Conservation (phyloP, 495 filamentous ascomycete species). For the Talaromyces stipitatus region DNA sequence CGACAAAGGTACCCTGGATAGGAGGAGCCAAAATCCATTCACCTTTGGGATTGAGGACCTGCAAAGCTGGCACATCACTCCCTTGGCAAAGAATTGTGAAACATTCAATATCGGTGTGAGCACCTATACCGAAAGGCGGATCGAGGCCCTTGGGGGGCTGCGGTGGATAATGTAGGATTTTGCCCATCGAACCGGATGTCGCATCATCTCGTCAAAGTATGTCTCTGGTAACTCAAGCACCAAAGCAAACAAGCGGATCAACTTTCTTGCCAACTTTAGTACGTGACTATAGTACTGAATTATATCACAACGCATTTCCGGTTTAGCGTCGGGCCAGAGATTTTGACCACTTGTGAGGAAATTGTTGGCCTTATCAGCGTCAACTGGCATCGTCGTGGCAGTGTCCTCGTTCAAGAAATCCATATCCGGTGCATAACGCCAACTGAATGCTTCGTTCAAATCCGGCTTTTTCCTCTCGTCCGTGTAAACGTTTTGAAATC, state of each 20-base stretch:
- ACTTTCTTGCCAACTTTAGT: constrained; percentile 21
- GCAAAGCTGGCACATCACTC: constrained; percentile 32
- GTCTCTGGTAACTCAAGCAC: constrained; percentile 32
- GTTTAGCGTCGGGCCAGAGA: neutral
- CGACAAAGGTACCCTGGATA: constrained; percentile 40
- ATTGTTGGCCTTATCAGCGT: neutral
- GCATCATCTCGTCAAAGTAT: constrained; percentile 35
- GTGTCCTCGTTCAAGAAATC: neutral
- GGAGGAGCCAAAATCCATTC: constrained; percentile 44
- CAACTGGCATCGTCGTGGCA: too few relatives aligned
- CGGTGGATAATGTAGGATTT: constrained; percentile 39
- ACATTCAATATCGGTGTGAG: constrained; percentile 44
- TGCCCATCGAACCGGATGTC: constrained; percentile 30
- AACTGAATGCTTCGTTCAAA: constrained; percentile 1
- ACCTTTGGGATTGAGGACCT: constrained; percentile 42
- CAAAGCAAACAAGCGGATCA: constrained; percentile 39
- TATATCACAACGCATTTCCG: neutral
- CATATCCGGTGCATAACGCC: constrained; percentile 1
- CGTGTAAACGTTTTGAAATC: neutral
- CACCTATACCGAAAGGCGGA: constrained; percentile 34
- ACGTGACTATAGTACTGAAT: constrained; percentile 20
- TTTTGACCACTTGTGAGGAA: constrained; percentile 3
- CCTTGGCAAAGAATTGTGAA: constrained; percentile 40
- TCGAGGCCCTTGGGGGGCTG: constrained; percentile 20
- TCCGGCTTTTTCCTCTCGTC: neutral